Base-by-base conservation (phyloP, 2,329 filamentous ascomycete species). In the Penicillium sp. region DNA sequence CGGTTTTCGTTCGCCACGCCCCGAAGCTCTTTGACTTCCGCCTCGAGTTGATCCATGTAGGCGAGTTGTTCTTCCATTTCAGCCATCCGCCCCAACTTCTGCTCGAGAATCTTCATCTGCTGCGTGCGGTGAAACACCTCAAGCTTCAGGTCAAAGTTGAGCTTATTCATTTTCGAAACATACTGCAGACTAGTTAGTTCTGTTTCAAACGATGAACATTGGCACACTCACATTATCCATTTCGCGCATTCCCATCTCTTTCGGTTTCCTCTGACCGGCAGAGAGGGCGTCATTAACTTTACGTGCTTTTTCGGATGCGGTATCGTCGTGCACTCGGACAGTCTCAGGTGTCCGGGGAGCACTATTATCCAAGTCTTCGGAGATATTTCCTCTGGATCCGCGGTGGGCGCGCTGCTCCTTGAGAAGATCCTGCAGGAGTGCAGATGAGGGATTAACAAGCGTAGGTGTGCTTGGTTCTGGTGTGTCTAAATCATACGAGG, bases 71-170 rank as follows among this genome's bases (percentile, higher is more conserved):
- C 65, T 57, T 74, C 71, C 51, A 75, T 55, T 47, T 67, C 57
- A 31, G 63, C 54, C 68, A 75, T 71, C 6, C 65, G 68, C 45
- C 70, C 69, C 43, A 76, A 31, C 45, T 72, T 75, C 55, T 71
- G 70, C 59, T 75, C 71, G 45, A 75, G 38, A 0, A 56, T 50
- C 9, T 60, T 52, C 50, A 75, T 64, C 40, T 76, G 73, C 52
- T 76, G 71, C 2, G 67, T 61, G 24, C 73, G 70, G 49, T 76
- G 72, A 43, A 73, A 74, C 1, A 76, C 68, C 36, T 75, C 73
- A 13, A 77, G 65, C 59, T 77, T 76, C 53, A 77, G 53, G 56
- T 76, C 74, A 50, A 77, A 77, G 29, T 75, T 76, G 21, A 74
- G 64, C 53, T 75, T 76, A 47, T 72, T 76, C 47, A 76, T 68